Evolutionary conservation across 2,329 filamentous ascomycete species (phyloP).

Genomic region (Diaporthe sp.): DNA sequence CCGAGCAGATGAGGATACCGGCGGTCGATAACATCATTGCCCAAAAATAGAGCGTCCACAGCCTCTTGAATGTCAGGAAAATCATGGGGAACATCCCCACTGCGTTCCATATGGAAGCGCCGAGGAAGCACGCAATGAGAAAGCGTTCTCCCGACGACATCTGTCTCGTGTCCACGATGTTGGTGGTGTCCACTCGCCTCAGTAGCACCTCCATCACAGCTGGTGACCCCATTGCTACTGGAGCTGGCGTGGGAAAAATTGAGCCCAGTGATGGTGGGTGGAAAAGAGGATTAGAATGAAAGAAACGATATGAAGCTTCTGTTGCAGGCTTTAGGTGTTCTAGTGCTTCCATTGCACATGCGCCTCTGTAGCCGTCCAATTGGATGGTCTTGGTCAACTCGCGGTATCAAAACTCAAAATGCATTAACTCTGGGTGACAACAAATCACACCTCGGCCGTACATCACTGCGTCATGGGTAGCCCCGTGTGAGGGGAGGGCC

Average conservation of each 20-base stretch:
- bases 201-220: background rate
- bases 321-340: background rate
- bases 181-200: conserved; percentile 25
- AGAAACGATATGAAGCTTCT: background rate
- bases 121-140: conserved; percentile 24
- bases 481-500: background rate
- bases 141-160: conserved; percentile 19
- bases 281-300: background rate
- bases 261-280: background rate
- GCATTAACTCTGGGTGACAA: background rate
- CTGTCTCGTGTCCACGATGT: conserved; percentile 10
- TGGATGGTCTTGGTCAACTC: background rate
- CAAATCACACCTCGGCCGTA: background rate
- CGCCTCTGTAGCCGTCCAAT: background rate
- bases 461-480: background rate
- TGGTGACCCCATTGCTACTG: background rate
- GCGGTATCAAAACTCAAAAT: background rate
- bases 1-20: conserved; percentile 19
- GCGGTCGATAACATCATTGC: conserved; percentile 6
- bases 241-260: background rate
- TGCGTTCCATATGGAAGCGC: conserved; percentile 17
- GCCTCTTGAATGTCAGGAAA: conserved; percentile 24
- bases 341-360: background rate
- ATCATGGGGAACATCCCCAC: conserved; percentile 20
- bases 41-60: conserved; percentile 27